Evolutionary conservation across 345 rosid genomes (phyloP).

Genomic region (Diplotaxis tenuifolia): DNA sequence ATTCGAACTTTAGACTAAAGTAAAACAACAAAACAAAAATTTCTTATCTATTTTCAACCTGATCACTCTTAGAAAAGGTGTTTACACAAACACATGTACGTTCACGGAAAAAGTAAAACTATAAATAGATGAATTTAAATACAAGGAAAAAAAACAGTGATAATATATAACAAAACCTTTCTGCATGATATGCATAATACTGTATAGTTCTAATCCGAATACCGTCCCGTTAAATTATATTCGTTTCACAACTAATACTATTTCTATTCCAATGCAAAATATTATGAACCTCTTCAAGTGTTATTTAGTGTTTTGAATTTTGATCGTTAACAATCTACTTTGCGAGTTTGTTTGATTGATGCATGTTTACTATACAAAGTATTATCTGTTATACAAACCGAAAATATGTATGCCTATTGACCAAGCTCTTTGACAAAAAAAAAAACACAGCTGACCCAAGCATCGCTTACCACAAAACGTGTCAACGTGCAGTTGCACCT

Average conservation of each 20-base stretch:
- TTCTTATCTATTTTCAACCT: background rate
- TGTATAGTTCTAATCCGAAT: background rate
- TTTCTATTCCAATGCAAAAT: background rate
- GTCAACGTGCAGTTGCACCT: constrained; percentile 8
- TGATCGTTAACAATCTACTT: background rate
- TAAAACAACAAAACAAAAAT: background rate
- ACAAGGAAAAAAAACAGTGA: background rate
- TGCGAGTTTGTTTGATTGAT: background rate
- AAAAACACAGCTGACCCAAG: background rate
- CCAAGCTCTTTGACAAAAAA: background rate
- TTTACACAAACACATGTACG: background rate
- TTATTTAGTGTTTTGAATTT: background rate
- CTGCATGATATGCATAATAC: no score
- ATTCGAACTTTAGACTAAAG: background rate
- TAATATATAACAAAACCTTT: background rate
- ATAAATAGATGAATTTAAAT: background rate
- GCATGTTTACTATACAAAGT: background rate
- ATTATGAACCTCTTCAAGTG: background rate
- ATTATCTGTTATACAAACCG: background rate
- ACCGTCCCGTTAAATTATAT: background rate
- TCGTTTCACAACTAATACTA: background rate
- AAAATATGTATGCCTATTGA: background rate
- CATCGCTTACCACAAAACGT: constrained; percentile 3
- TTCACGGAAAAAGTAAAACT: background rate
- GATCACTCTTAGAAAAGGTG: background rate